Evolutionary conservation across 129 eudicot species (phyloP), one percentile per base, ranked within the genome.

Genomic region (Centrapalus pauciflorus): DNA sequence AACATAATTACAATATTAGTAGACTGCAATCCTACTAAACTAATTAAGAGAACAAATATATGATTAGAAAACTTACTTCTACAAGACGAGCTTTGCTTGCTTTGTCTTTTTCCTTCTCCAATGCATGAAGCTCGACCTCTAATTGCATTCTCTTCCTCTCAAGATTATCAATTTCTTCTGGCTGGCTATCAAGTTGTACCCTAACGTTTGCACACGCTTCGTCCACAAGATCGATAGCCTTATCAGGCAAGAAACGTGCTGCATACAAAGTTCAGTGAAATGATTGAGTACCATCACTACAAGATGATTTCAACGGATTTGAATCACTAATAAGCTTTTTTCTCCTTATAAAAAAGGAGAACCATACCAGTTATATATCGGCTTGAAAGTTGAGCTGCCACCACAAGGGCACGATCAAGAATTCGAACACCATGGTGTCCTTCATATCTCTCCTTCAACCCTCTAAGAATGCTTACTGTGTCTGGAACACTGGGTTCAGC

Each of bases 341-440:
- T n/a, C n/a, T n/a, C n/a, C n/a, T n/a, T n/a, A 3, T 16, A 28
- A 16, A 3, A 61, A 33, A 26, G 45, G 45, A 6, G 5, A 33
- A 60, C 17, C 78, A 76, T 81, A 87, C 93, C 91, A 1, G 96
- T 93, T 26, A 93, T 93, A 30, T 93, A 93, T 51, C 99, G 74
- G 60, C 83, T 64, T 7, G 99, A 93, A 28, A 93, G 77, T 9
- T 89, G 99, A 7, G 99, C 95, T 1, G 96, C 96, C 38, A 83
- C 83, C 0, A 93, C 87, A 43, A 88, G 82, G 46, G 99, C 96
- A 2, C 99, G 83, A 65, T 93, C 99, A 79, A 79, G 95, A 69
- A 93, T 93, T 7, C 92, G 66, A 55, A 93, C 99, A 86, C 99
- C 99, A 76, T 93, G 99, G 37, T 93, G 99, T 1, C 96, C 99